A percentile compares a stretch with the other conserved stretches of the same genome.
Evolutionary conservation across 208 protist genomes (phyloP).

Genomic region (Vickermania ingenoplastis): DNA sequence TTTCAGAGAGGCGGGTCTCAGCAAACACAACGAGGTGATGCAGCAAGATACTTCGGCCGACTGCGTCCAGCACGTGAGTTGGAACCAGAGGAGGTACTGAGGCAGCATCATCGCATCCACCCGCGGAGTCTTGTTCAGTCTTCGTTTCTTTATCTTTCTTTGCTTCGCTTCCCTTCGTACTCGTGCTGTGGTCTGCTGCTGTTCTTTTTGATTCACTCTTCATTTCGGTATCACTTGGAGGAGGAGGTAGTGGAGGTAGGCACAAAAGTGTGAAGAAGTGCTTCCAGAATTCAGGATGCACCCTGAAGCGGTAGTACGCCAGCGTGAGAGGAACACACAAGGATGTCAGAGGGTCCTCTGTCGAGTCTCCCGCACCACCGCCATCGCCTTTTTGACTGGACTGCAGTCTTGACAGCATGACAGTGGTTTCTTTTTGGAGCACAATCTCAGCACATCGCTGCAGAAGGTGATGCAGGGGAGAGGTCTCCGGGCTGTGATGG

Average conservation of each 20-base stretch:
- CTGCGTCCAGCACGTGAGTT: constrained; percentile 66
- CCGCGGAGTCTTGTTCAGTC: neutral
- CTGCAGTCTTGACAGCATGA: constrained; percentile 59
- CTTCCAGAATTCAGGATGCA: constrained; percentile 51
- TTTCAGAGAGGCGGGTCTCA: constrained; percentile 54
- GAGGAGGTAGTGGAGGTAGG: constrained; percentile 59
- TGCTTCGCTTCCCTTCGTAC: neutral
- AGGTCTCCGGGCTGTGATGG: constrained; percentile 15
- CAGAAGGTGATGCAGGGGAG: neutral
- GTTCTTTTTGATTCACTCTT: neutral
- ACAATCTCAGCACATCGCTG: constrained; percentile 43
- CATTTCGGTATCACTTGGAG: constrained; percentile 6
- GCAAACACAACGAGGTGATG: constrained; percentile 64
- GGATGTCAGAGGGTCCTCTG: constrained; percentile 67
- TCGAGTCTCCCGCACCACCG: constrained; percentile 31
- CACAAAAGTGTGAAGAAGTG: constrained; percentile 65
- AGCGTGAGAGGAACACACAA: constrained; percentile 56
- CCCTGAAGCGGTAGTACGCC: constrained; percentile 68
- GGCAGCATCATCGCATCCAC: neutral
- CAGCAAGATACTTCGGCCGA: constrained; percentile 78
- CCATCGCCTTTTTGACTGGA: constrained; percentile 19
- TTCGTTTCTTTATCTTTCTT: neutral
- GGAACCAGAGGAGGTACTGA: constrained; percentile 26
- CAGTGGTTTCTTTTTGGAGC: constrained; percentile 70
- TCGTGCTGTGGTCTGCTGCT: neutral